These are phyloP conservation scores for Mycena filopes DNA, from an alignment of 768 basidiomycete species.

Conservation along the genomic window DNA sequence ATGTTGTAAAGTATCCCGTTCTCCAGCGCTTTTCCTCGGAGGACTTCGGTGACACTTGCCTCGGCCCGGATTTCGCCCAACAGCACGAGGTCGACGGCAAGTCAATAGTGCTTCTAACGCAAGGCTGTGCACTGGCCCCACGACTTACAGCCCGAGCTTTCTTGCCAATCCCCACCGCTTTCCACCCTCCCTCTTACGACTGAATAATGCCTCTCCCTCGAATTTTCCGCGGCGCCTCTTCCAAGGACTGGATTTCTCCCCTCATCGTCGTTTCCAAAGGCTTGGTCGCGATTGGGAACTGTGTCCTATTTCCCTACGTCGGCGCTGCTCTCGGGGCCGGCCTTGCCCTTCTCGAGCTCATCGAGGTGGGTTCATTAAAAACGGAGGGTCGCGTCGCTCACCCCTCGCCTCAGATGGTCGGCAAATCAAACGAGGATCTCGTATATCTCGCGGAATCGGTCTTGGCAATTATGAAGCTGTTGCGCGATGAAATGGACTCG, in stretches of 20 bases:
- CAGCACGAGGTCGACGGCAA: too few species aligned
- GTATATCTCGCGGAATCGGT: neutral
- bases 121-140: too few species aligned
- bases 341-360: constrained; percentile 4
- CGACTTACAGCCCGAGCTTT: too few species aligned
- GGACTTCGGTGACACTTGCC: too few species aligned
- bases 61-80: too few species aligned
- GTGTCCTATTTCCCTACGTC: constrained; percentile 9
- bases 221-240: neutral
- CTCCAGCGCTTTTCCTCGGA: too few species aligned
- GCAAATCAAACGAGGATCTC: neutral
- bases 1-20: too few species aligned
- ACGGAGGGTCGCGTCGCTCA: too few species aligned
- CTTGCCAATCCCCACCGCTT: too few species aligned
- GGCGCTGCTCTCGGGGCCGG: neutral
- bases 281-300: neutral
- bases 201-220: constrained; percentile 1
- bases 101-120: too few species aligned
- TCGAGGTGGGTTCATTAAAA: neutral
- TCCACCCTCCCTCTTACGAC: too few species aligned
- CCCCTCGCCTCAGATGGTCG: constrained; percentile 1
- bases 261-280: neutral
- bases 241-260: constrained; percentile 5
- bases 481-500: neutral
- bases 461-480: neutral